Base-by-base conservation (phyloP, 306 rosid species). In the Corylus heterophylla region DNA sequence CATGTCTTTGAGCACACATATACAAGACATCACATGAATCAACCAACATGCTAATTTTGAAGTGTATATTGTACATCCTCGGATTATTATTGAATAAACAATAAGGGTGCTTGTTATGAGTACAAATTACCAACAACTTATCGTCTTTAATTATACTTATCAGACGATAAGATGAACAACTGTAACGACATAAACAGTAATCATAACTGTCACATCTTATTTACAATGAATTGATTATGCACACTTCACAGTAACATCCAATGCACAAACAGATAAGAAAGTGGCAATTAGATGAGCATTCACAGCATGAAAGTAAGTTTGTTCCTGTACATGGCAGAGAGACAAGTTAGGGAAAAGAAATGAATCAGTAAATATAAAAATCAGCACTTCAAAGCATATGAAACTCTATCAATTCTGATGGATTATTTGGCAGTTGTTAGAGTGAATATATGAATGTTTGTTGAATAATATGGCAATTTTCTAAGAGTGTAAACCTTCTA, bases 261-360 rank as follows among this genome's bases (percentile, higher is more conserved):
- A 7, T 69, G 61, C 20, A 37, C 42, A 31, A 35, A 66, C 54
- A 69, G 27, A 16, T 22, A 14, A 44, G 50, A 13, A 48, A 75
- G 50, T 18, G 17, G 47, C 67, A 49, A 29, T 58, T 49, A 5
- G 70, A 85, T 13, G 89, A 79, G 73, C 62, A 74, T 44, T 89
- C 85, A 78, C 47, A 59, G 69, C 76, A 22, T 27, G 76, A 51
- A 74, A 76, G 52, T 39, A 29, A 58, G 22, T 52, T 52, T 72
- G 75, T 78, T 81, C 87, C 90, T 88, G 92, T 66, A 62, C 67
- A 86, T 27, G 80, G 69, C 29, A 74, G 55, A 71, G 2, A 20
- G 11, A 31, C 70, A 80, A 14, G 25, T 59, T 77, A 54, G 55
- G 64, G 22, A 73, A 48, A 71, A 55, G 79, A 55, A 42, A 62